Base-by-base conservation (phyloP, 257 asterid species). In the Solanum gandarillasii region DNA sequence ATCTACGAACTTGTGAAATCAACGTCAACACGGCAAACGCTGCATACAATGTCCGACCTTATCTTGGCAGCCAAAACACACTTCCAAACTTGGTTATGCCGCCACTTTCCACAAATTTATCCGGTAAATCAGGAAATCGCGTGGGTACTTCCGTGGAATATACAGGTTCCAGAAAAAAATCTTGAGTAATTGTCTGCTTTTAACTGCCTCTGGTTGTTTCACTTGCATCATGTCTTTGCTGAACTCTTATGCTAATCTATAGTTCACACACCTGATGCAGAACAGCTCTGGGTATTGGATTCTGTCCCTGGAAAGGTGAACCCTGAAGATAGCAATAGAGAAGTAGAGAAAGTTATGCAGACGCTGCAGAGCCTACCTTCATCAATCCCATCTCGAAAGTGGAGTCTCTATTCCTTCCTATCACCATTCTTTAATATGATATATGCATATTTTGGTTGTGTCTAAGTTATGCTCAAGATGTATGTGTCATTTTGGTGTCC, bases 261-360 rank as follows among this genome's bases (percentile, higher is more conserved):
- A 25, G 34, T 48, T 62, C 38, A 46, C 84, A 34, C 67, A 74
- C 86, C 87, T 89, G 93, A 89, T 93, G 95, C 98, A 94, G 98
- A 91, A 87, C 98, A 96, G 98, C 89, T 96, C 67, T 97, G 99
- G 99, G 92, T 97, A 87, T 88, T 97, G 91, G 99, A 97, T 90
- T 96, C 99, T 9, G 96, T 96, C 84, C 96, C 98, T 89, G 99
- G 99, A 88, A 94, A 90, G 90, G 94, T 95, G 88, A 90, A 87
- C 74, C 87, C 41, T 25, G 93, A 92, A 8, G 90, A 92, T 68
- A 89, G 91, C 89, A 95, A 91, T 83, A 98, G 99, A 87, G 99
- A 97, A 90, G 98, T 97, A 86, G 99, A 96, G 92, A 93, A 92
- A 86, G 99, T 97, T 89, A 92, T 96, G 91, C 79, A 89, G 81